Evolutionary conservation across 805 yeast genomes (phyloP), one percentile per base, ranked within the genome.

Genomic region (Saccharomycopsis vini): DNA sequence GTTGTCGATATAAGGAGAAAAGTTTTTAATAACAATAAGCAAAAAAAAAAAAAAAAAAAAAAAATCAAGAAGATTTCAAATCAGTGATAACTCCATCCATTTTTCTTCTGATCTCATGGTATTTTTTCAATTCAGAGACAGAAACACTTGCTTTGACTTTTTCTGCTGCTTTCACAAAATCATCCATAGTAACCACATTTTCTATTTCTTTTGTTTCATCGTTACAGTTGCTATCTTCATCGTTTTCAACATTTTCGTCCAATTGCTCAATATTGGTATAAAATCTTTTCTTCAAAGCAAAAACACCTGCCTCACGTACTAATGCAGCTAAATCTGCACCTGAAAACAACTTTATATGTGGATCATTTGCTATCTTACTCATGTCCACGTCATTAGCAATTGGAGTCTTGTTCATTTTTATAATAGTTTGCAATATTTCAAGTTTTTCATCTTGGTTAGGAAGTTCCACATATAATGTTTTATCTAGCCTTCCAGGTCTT

Each of bases 321-420:
- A 92, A 64, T 2, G 96, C 87, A 1, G 95, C 87, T 45, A 92
- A 69, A 68, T 92, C 98, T 0, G 98, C 98, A 58, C 98, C 98
- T 3, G 95, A 83, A 59, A 86, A 92, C 63, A 87, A 90, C 49
- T 85, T 71, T 63, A 95, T 83, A 53, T 89, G 73, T 49, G 75
- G 81, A 61, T 87, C 94, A 31, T 72, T 69, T 0, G 95, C 88
- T 42, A 90, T 68, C 0, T 60, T 50, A 2, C 56, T 56, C 30
- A 90, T 66, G 50, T 86, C 76, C 19, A 92, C 89, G 13, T 22
- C 22, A 20, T 70, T 67, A 0, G 60, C 41, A 16, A 90, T 52
- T 4, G 98, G 98, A 1, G 97, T 82, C 19, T 77, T 74, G 55
- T 81, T 83, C 2, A 80, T 68, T 41, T 68, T 69, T 3, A 88